Evolutionary conservation across 306 rosid genomes (phyloP), one percentile per base, ranked within the genome.

Genomic region (Citrullus colocynthis): DNA sequence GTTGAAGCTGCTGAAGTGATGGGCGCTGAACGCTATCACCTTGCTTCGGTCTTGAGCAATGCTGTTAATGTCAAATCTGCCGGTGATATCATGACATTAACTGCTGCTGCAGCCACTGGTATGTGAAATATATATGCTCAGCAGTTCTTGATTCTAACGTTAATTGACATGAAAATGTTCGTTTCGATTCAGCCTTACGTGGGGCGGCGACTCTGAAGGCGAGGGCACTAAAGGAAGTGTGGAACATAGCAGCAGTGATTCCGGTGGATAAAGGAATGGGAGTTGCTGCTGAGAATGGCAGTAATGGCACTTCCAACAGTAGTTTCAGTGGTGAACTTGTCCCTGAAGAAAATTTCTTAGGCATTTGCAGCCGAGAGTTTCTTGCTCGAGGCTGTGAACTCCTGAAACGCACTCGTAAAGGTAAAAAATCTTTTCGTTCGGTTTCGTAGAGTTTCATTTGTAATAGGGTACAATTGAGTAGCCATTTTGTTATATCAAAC

Each of bases 201-300:
- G 99, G 99, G 54, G 99, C 97, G 3, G 99, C 99, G 2, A 96
- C 99, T 6, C 80, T 96, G 85, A 96, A 91, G 90, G 98, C 99
- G 20, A 96, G 99, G 93, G 88, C 97, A 9, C 77, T 92, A 66
- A 96, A 92, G 86, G 99, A 96, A 78, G 98, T 96, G 28, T 96
- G 93, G 99, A 96, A 96, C 80, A 82, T 96, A 78, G 96, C 99
- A 0, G 97, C 99, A 0, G 99, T 92, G 11, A 92, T 89, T 78
- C 98, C 99, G 0, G 91, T 96, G n/a, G 99, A 96, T 82, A 92
- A 89, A 78, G 96, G 89, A 17, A 30, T 77, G 60, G 89, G 85
- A 51, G 88, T 76, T 16, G 83, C 36, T 1, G 85, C 37, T 1
- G 85, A 80, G 39, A 80, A 65, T 16, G 90, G 87, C 8, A 81